Conservation (phyloP, 176 grass and related monocot species). For the Carex pumila region DNA sequence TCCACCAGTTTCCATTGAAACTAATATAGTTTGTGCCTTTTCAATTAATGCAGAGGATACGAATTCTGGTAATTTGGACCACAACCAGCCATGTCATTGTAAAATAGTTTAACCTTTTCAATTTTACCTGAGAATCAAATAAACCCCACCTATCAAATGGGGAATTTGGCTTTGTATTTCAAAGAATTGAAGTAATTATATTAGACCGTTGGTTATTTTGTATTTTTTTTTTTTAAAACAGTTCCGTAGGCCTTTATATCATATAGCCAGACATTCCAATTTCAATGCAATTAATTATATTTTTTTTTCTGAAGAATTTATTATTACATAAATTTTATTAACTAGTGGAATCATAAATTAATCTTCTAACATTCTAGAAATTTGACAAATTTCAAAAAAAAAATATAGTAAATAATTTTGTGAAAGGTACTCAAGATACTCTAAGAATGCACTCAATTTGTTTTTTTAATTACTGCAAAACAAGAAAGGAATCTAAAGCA, state of each 20-base stretch:
- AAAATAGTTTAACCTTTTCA: neutral
- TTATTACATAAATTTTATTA: neutral
- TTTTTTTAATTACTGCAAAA: neutral
- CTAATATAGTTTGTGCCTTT: too few species aligned
- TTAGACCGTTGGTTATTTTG: too few species aligned
- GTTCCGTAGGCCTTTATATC: too few species aligned
- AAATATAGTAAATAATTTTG: neutral
- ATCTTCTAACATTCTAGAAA: neutral
- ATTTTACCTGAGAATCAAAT: neutral
- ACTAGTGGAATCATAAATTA: neutral
- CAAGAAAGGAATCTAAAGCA: neutral
- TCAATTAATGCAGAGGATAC: too few species aligned
- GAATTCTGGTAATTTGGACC: too few species aligned
- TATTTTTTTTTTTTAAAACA: too few species aligned
- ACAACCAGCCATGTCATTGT: neutral
- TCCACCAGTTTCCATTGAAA: too few species aligned
- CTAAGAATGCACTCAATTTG: conserved; percentile 1
- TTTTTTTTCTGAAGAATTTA: neutral
- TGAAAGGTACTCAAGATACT: neutral
- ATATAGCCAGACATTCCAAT: too few species aligned
- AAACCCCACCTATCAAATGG: neutral
- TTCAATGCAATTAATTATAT: neutral
- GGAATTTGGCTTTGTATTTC: neutral
- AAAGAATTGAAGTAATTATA: neutral
- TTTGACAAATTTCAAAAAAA: neutral